Conservation (phyloP, 306 rosid species). For the Lathyrus sativus region DNA sequence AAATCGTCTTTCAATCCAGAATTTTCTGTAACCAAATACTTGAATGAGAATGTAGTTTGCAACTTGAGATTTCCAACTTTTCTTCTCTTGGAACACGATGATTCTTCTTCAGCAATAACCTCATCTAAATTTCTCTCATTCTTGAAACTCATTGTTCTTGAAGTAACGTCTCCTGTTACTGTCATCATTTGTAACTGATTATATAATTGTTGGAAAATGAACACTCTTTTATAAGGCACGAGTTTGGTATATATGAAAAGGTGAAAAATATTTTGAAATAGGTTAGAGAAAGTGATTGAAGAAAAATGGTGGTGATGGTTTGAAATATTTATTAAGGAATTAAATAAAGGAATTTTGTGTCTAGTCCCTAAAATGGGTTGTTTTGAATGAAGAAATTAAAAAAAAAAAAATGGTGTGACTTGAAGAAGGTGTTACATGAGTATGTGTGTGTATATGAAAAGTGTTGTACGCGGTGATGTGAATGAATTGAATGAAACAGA, state of each 20-base stretch:
- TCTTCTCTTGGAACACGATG: slow-evolving; percentile 41
- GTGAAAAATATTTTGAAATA: slow-evolving; percentile 34
- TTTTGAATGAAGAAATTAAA: slow-evolving; percentile 40
- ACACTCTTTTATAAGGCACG: slow-evolving; percentile 38
- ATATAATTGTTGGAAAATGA: not conserved
- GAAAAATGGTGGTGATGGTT: slow-evolving; percentile 35
- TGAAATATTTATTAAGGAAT: slow-evolving; percentile 20
- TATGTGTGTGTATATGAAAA: slow-evolving; percentile 34
- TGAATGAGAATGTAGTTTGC: slow-evolving; percentile 45
- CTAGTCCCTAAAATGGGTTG: slow-evolving; percentile 31
- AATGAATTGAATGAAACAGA: slow-evolving; percentile 22
- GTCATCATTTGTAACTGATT: slow-evolving; percentile 39
- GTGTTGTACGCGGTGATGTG: slow-evolving; percentile 43
- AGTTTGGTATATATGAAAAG: slow-evolving; percentile 28
- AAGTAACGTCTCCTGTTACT: slow-evolving; percentile 33
- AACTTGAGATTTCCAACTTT: slow-evolving; percentile 45
- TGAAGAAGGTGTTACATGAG: slow-evolving; percentile 39
- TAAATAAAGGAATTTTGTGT: not conserved
- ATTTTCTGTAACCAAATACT: slow-evolving; percentile 33
- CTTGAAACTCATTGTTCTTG: slow-evolving; percentile 48
- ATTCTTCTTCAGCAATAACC: slow-evolving; percentile 48
- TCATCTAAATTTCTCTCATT: slow-evolving; percentile 33
- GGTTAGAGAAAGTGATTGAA: slow-evolving; percentile 33
- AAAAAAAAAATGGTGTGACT: slow-evolving; percentile 1
- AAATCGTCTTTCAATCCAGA: slow-evolving; percentile 29